These are phyloP conservation scores for Colletotrichum karsti DNA, from an alignment of 2,329 filamentous ascomycete genomes.

Conservation along the genomic window DNA sequence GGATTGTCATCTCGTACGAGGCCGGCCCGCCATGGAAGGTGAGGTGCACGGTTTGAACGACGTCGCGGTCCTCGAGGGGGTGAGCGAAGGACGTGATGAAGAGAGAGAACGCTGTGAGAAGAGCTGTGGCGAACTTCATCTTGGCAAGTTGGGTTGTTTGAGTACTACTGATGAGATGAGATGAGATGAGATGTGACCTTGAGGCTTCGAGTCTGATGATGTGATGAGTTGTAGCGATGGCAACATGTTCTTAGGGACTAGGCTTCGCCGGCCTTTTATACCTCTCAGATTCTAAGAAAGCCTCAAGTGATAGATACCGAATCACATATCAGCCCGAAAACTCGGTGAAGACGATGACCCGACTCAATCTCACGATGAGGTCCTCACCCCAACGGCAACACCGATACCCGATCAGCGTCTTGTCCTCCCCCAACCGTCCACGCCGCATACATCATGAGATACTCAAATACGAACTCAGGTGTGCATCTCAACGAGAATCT, in stretches of 20 bases:
- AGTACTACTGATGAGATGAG: neutral
- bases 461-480: slow-evolving; percentile 12
- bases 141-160: neutral
- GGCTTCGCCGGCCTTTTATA: neutral
- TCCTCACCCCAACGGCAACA: neutral
- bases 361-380: neutral
- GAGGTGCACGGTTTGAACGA: slow-evolving; percentile 48
- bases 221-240: neutral
- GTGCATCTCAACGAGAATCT: neutral
- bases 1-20: slow-evolving; percentile 49
- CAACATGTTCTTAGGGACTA: neutral
- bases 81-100: slow-evolving; percentile 9
- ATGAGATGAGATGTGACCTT: neutral
- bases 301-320: no score
- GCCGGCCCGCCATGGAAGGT: slow-evolving; percentile 52
- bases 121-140: slow-evolving; percentile 32
- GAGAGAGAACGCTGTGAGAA: slow-evolving; percentile 22
- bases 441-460: neutral
- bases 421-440: neutral
- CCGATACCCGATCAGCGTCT: neutral
- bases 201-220: neutral
- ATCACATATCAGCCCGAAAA: neutral
- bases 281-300: no score
- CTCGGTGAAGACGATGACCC: neutral
- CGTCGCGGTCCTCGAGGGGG: slow-evolving; percentile 36